Base-by-base conservation (phyloP, 2,329 filamentous ascomycete genomes). In the Venturia oleaginea region DNA sequence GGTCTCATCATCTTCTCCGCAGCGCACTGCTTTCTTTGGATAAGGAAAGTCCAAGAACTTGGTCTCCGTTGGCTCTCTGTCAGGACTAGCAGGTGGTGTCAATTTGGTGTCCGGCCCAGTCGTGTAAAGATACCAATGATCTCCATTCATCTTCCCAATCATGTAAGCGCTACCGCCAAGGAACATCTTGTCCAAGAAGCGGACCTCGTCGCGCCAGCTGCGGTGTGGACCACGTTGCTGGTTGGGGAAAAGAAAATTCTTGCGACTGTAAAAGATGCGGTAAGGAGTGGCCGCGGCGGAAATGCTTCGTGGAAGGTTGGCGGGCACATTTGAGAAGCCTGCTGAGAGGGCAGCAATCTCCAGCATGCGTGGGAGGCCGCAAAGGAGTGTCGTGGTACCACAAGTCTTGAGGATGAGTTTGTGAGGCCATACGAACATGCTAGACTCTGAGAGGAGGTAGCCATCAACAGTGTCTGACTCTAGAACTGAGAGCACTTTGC, bases 351-450 rank as follows among this genome's bases (percentile, higher is more conserved):
- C 90, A 37, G 94, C 94, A 72, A 97, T 96, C 75, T 95, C 91
- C 63, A 99, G 83, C 76, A 99, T 88, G 69, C 91, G 91, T 69
- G 91, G 91, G 57, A 99, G 83, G 24, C 94, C 94, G 59, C 90
- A 88, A 7, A 99, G 84, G 63, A 99, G 81, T 2, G 94, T 99
- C 17, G 94, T 99, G 30, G 94, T 99, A 66, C 94, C 94, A 72
- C 94, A 99, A 8, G 94, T 99, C 85, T 99, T 99, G 69, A 99
- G 82, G 67, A 99, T 96, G 68, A 99, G 84, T 83, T 99, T 99
- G 84, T 99, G 94, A n/a, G 92, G 92, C 77, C 96, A 99, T 71
- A 99, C 91, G 75, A 99, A 99, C 92, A 99, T 96, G 89, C 94
- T 97, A 48, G 94, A 97, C 79, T 99, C 94, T 68, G 94, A 99